Base-by-base conservation (phyloP, 495 filamentous ascomycete species). In the Penicillium tannophilum region DNA sequence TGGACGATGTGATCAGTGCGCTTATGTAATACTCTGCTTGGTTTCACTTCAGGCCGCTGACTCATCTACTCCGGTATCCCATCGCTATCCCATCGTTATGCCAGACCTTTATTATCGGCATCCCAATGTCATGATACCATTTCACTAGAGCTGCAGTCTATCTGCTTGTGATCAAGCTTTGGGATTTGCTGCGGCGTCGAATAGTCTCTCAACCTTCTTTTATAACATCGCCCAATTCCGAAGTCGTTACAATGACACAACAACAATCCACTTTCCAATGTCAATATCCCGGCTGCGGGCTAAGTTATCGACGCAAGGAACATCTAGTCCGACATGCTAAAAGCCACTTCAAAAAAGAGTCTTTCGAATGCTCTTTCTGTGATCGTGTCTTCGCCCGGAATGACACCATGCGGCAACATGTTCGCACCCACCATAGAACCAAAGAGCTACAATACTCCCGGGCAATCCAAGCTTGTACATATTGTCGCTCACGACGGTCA, bases 401-500 rank as follows among this genome's bases (percentile, higher is more conserved):
- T n/a, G 56, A 52, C n/a, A 53, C 24, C 1, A 42, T 46, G 3
- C 36, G 48, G 4, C 41, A 41, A 11, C 56, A 52, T 53, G 28
- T 46, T 19, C 49, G 39, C 39, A 43, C 49, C 14, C 39, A 39
- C 14, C 50, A 59, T 24, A 19, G 45, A 26, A 24, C 28, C 19
- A 52, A 19, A 43, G 55, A 50, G 9, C 8, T 49, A 9, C 24
- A 57, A 14, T 19, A n/a, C 16, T 49, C 45, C 33, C 31, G 55
- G 8, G 20, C 59, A 53, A 45, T 24, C 10, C 6, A 24, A 44
- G 59, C 59, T 6, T 62, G 59, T 30, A 41, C 23, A 2, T 43
- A 47, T 35, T 62, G 59, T 23, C 54, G 59, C 2, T 44, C 44
- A 2, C 54, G 59, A 30, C 44, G 54, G n/a, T 56, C 59, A 8